Conservation (phyloP, 176 grass and related monocot genomes). For the Canna indica region DNA sequence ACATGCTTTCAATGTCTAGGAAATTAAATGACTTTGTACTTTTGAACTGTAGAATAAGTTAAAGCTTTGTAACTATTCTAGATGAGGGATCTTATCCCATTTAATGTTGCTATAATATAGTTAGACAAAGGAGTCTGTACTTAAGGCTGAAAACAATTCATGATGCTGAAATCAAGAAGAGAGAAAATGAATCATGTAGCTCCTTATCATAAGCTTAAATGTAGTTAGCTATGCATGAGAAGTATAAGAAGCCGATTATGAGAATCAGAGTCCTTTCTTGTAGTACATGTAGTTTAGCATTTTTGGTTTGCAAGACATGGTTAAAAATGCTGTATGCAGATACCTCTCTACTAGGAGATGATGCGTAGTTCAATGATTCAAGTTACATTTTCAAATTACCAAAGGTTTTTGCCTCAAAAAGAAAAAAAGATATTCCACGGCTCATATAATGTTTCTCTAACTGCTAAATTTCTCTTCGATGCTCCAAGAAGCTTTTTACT, state of each 20-base stretch:
- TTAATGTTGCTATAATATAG: not conserved
- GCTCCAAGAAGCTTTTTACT: not conserved
- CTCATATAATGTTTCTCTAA: not conserved
- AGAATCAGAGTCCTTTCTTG: not conserved
- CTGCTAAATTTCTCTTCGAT: not conserved
- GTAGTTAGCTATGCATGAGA: not conserved
- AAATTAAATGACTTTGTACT: not conserved
- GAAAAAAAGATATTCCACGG: not conserved
- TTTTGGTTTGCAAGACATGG: not conserved
- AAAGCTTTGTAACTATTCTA: not conserved
- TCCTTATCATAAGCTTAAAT: not conserved
- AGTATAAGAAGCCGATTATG: not conserved
- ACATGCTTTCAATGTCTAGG: not conserved
- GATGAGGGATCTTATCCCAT: not conserved
- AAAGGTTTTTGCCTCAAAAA: not conserved
- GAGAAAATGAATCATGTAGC: not conserved
- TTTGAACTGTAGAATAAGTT: not conserved
- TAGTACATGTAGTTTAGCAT: not conserved
- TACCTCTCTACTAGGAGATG: not conserved
- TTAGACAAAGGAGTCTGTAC: not conserved
- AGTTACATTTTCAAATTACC: not conserved
- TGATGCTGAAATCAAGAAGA: not conserved
- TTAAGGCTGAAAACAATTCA: not conserved
- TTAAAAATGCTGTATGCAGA: not conserved
- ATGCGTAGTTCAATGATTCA: not conserved